Percentiles rank a stretch among this genome's conserved stretches.
Conservation (phyloP, 352 stramenopile genomes). For the Phytophthora quininea region DNA sequence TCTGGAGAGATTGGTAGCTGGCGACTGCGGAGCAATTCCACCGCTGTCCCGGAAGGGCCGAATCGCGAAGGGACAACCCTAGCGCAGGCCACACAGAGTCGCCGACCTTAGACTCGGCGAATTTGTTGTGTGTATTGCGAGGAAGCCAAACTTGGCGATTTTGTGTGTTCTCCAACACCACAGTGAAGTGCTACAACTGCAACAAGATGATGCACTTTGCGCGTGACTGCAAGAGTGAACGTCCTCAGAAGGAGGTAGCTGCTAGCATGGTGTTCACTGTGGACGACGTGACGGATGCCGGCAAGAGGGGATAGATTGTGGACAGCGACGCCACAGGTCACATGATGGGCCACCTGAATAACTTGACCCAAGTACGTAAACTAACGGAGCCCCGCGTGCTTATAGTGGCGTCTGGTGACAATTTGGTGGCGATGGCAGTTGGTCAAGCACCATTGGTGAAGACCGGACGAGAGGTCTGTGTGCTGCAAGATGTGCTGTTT, state of each 20-base stretch:
- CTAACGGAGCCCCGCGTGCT: neutral
- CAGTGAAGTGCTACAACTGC: neutral
- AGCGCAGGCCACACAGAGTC: too few species aligned
- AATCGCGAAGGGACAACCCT: too few species aligned
- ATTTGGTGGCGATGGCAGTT: neutral
- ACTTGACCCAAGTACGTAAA: neutral
- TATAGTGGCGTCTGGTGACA: neutral
- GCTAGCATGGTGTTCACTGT: slow-evolving; percentile 1
- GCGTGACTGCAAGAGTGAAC: neutral
- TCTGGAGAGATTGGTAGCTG: too few species aligned
- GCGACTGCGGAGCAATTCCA: too few species aligned
- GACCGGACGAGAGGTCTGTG: neutral
- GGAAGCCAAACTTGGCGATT: too few species aligned
- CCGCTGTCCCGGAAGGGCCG: too few species aligned
- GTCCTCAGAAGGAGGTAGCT: neutral
- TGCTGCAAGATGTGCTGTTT: neutral
- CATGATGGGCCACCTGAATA: neutral
- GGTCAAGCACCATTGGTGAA: neutral
- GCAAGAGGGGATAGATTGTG: neutral
- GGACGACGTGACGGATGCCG: neutral
- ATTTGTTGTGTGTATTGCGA: too few species aligned
- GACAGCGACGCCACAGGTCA: neutral
- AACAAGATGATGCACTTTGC: neutral
- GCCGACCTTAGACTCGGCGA: too few species aligned
- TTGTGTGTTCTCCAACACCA: neutral